phyloP scores from a whole-genome alignment of 2,329 filamentous ascomycete genomes.

The Elsinoe australis region DNA sequence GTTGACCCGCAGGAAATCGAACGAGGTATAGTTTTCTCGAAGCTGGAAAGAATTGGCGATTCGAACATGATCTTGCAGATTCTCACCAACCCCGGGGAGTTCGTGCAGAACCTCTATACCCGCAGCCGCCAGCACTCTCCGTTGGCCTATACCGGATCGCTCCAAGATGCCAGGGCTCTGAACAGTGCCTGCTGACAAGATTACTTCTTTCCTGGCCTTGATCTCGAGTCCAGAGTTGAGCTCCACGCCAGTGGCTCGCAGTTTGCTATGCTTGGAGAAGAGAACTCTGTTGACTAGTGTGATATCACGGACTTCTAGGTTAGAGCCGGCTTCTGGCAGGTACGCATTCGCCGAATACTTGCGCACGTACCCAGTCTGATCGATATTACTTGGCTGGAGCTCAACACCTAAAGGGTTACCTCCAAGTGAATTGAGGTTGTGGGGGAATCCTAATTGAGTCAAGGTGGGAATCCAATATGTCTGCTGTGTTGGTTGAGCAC shows the following conservation, averaged over 20 bases:
- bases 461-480: slow-evolving; percentile 41
- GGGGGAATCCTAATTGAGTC: slow-evolving; percentile 37
- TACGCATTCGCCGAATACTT: slow-evolving; percentile 42
- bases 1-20: slow-evolving; percentile 57
- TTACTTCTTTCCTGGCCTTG: slow-evolving; percentile 32
- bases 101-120: slow-evolving; percentile 19
- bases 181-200: slow-evolving; percentile 50
- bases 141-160: slow-evolving; percentile 50
- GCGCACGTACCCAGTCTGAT: slow-evolving; percentile 41
- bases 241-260: slow-evolving; percentile 29
- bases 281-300: slow-evolving; percentile 36
- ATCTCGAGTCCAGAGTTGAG: slow-evolving; percentile 28
- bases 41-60: slow-evolving; percentile 27
- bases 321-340: slow-evolving; percentile 35
- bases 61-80: slow-evolving; percentile 26
- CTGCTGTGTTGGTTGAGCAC: slow-evolving; percentile 39
- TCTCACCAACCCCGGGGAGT: slow-evolving; percentile 29
- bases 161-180: slow-evolving; percentile 52
- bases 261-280: slow-evolving; percentile 22
- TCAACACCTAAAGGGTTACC: slow-evolving; percentile 47
- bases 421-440: slow-evolving; percentile 40
- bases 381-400: slow-evolving; percentile 45
- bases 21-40: slow-evolving; percentile 28
- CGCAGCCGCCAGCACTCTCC: slow-evolving; percentile 31
- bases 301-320: slow-evolving; percentile 35